Evolutionary conservation across 176 grass and related monocot genomes (phyloP), one percentile per base, ranked within the genome.

Genomic region (Eragrostis nindensis): DNA sequence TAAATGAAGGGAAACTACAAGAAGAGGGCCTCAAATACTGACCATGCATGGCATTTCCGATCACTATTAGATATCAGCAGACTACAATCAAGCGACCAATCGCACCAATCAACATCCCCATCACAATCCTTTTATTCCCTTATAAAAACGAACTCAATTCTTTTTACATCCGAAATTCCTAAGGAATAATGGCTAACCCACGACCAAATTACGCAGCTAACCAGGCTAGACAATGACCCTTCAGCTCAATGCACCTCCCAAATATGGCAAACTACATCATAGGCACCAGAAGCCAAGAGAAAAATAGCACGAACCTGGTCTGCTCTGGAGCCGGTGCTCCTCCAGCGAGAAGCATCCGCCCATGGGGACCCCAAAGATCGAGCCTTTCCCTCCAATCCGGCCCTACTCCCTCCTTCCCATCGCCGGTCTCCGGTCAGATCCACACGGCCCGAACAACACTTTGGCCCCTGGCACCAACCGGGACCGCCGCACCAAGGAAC

Each of bases 341-440:
- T 93, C 91, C 73, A 89, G 85, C 66, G 94, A 97, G 80, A 97
- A 86, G 91, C 94, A 97, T 22, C 86, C 86, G 62, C 94, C 94
- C 94, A 97, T 97, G 80, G 82, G 72, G 86, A 65, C 32, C 38
- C 55, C 71, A 66, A 76, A 84, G 75, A 87, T 82, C 87, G 62
- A 77, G n/a, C 48, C 77, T 83, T 66, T 12, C 70, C 44, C 82
- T 76, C 76, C 59, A 77, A 75, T 80, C 81, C 48, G 41, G 38
- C 40, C 62, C 61, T 78, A 86, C 27, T 69, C 69, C 66, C 63
- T 10, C 38, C 76, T 27, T 57, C 59, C n/a, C 85, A 91, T 91
- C 81, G 71, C 71, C 55, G 9, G 7, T 14, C 70, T 61, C 72
- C 70, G 62, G 49, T 66, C 84, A 83, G 83, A 91, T 78, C 86